Evolutionary conservation across 805 yeast genomes (phyloP).

Genomic region (Candida sphagnicola): DNA sequence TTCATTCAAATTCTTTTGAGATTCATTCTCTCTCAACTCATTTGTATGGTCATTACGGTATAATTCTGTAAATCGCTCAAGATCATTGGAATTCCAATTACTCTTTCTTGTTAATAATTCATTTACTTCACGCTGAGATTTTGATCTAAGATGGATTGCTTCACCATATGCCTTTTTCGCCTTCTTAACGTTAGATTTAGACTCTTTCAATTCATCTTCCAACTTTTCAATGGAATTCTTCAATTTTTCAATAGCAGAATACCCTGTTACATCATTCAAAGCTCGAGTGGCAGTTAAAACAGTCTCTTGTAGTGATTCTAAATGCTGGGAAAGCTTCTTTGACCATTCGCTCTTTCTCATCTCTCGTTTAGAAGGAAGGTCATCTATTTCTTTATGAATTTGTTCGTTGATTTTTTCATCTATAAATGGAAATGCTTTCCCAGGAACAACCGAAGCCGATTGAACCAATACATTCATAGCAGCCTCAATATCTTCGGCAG

Average conservation of each 20-base stretch:
- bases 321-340: slow-evolving; percentile 43
- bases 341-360: slow-evolving; percentile 30
- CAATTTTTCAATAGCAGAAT: slow-evolving; percentile 70
- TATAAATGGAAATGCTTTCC: slow-evolving; percentile 1
- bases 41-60: slow-evolving; percentile 79
- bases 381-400: slow-evolving; percentile 17
- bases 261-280: slow-evolving; percentile 89
- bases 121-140: slow-evolving; percentile 80
- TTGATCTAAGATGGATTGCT: slow-evolving; percentile 61
- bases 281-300: slow-evolving; percentile 60
- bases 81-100: slow-evolving; percentile 73
- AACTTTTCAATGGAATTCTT: slow-evolving; percentile 54
- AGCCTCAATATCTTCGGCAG: slow-evolving; percentile 1
- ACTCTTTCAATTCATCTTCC: slow-evolving; percentile 49
- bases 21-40: slow-evolving; percentile 52
- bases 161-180: slow-evolving; percentile 51
- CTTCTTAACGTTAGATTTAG: slow-evolving; percentile 44
- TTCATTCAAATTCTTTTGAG: slow-evolving; percentile 45
- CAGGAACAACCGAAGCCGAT: slow-evolving; percentile 1
- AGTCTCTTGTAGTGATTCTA: slow-evolving; percentile 55
- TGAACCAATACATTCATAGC: slow-evolving; percentile 3
- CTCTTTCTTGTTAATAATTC: slow-evolving; percentile 83
- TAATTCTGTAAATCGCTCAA: slow-evolving; percentile 78
- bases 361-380: slow-evolving; percentile 46
- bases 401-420: slow-evolving; percentile 9